Base-by-base conservation (phyloP, 306 rosid genomes). In the Trichosanthes cucumerina region DNA sequence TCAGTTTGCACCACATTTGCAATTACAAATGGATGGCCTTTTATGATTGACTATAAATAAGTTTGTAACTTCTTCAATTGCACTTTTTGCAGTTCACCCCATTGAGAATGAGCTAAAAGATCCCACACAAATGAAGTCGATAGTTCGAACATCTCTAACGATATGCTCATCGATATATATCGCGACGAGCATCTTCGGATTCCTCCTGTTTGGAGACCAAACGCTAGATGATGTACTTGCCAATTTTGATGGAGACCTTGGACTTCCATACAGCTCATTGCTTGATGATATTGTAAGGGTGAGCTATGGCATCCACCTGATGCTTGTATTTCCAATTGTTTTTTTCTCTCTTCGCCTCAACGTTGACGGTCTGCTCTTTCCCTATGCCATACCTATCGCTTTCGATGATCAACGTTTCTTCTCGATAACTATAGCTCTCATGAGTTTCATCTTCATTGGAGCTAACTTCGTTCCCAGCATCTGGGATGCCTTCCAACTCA, bases 401-500 rank as follows among this genome's bases (percentile, higher is more conserved):
- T 80, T 83, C 63, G 89, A 89, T 79, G 79, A 88, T 63, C 80
- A 21, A 39, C 88, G 96, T 83, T 91, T 89, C 83, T 83, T 79
- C 80, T 80, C 79, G 24, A 79, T 88, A n/a, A 89, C 93, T 7
- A 70, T 79, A 78, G 76, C 82, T 76, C 89, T 92, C 75, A 77
- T 88, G 89, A 81, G 82, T 41, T 83, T 88, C 66, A 79, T 92
- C 72, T 92, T 87, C 83, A n/a, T 79, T 78, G 94, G 91, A 62
- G 92, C 94, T 74, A 88, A 88, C 83, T 90, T 83, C 81, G 89
- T 92, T 47, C 91, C 92, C 41, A 92, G 87, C 78, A 90, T 92
- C 57, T 92, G 93, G 97, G 90, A 87, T 78, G 97, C 97, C n/a
- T 90, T 90, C 54, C 97, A 92, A 86, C 84, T 90, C 83, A 90